Evolutionary conservation across 2,329 filamentous ascomycete genomes (phyloP), one percentile per base, ranked within the genome.

Genomic region (Fusarium metavorans): DNA sequence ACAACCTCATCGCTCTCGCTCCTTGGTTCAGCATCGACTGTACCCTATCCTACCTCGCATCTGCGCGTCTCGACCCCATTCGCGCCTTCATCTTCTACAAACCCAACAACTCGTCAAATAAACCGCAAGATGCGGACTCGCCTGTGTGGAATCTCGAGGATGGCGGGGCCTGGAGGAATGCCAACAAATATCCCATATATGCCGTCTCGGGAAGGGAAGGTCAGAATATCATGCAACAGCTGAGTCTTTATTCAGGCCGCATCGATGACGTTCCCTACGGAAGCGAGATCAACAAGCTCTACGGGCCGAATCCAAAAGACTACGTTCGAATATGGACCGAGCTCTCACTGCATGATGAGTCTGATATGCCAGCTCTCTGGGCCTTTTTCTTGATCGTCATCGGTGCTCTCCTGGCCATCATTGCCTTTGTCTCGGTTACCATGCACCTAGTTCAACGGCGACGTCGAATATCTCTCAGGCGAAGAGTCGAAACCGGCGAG

Each of bases 1-100:
- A 94, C 81, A 91, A 92, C 65, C 86, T 95, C 61, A 90, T 98
- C 76, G 95, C 93, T 32, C 85, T 98, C 63, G 95, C 94, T 27
- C 96, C 96, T 32, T 98, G 96, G 95, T 91, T 95, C 77, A 93
- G 88, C 71, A 85, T 88, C 9, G 85, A 90, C 30, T 99, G 96
- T 80, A 93, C 94, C 14, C 83, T 88, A 65, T 89, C 92, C 52
- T 98, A 95, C 80, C 87, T 98, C 56, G 83, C 87, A 20, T 87
- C 89, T 23, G 88, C 89, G n/a, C 85, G 86, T 35, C 78, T 83
- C 65, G 90, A 92, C 74, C 88, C 90, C 27, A 87, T 92, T 11
- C 88, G 90, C 48, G 91, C 85, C 25, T 89, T 93, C 78, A 84
- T 93, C 43, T 92, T 93, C 75, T 93, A 92, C 80, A 85, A 85